Evolutionary conservation across 1,284 basidiomycete genomes (phyloP).

Genomic region (Ganoderma resinaceum): DNA sequence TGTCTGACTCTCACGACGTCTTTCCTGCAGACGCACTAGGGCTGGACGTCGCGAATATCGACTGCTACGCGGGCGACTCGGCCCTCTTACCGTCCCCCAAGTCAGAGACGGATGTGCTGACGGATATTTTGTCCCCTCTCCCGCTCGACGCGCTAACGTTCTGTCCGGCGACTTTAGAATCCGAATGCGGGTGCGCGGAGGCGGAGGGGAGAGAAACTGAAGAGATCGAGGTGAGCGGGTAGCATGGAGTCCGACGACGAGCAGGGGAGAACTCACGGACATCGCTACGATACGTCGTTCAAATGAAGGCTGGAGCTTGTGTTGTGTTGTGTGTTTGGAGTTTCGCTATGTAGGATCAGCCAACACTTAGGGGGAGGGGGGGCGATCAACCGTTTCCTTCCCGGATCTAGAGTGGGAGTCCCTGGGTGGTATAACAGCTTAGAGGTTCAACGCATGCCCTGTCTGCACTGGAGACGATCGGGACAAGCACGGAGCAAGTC

Average conservation of each 20-base stretch:
- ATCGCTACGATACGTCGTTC: background rate
- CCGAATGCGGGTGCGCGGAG: background rate
- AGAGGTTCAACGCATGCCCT: too few species aligned
- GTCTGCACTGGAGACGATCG: too few species aligned
- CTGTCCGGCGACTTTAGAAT: background rate
- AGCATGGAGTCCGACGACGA: background rate
- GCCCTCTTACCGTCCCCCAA: background rate
- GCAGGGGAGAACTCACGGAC: background rate
- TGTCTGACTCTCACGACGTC: background rate
- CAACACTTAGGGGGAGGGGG: too few species aligned
- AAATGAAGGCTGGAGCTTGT: background rate
- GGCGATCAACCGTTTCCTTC: background rate
- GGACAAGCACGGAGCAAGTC: background rate
- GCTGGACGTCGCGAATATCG: background rate
- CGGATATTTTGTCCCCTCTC: background rate
- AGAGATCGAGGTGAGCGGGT: background rate
- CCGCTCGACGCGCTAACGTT: background rate
- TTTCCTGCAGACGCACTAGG: background rate
- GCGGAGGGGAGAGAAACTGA: background rate
- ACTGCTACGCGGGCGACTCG: background rate
- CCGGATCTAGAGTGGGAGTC: too few species aligned
- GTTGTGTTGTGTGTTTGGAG: background rate
- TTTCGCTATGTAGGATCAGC: background rate
- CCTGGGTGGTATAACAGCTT: too few species aligned
- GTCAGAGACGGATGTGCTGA: background rate